phyloP scores from a whole-genome alignment of 2,329 filamentous ascomycete species.

The Cladophialophora chaetospira region DNA sequence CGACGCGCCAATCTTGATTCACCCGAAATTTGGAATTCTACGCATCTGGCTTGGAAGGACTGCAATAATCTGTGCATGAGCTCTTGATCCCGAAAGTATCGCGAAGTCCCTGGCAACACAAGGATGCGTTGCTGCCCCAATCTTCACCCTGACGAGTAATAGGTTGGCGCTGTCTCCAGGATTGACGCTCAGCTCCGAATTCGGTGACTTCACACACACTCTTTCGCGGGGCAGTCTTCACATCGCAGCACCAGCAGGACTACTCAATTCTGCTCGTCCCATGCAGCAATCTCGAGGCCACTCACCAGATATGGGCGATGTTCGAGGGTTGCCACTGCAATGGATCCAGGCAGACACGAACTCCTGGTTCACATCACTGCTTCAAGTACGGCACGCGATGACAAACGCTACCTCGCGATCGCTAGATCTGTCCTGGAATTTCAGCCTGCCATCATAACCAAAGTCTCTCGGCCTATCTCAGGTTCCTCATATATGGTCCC shows the following conservation, averaged over 20 bases:
- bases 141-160: too few species aligned
- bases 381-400: slow-evolving; percentile 40
- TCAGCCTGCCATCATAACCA: slow-evolving; percentile 33
- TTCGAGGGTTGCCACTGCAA: neutral
- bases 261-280: neutral
- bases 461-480: slow-evolving; percentile 30
- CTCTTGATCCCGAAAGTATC: too few species aligned
- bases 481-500: neutral
- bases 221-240: neutral
- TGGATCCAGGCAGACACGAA: slow-evolving; percentile 34
- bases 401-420: slow-evolving; percentile 43
- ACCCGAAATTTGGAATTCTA: slow-evolving; percentile 15
- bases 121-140: too few species aligned
- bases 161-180: too few species aligned
- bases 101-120: too few species aligned
- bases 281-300: neutral
- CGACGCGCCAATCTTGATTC: neutral
- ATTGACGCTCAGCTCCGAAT: too few species aligned
- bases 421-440: slow-evolving; percentile 43
- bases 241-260: neutral
- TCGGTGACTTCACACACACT: too few species aligned
- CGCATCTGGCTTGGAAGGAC: too few species aligned
- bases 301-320: slow-evolving; percentile 1
- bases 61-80: too few species aligned
- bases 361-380: slow-evolving; percentile 48